Evolutionary conservation across 2,329 filamentous ascomycete species (phyloP).

Genomic region (Paramyrothecium sp.): DNA sequence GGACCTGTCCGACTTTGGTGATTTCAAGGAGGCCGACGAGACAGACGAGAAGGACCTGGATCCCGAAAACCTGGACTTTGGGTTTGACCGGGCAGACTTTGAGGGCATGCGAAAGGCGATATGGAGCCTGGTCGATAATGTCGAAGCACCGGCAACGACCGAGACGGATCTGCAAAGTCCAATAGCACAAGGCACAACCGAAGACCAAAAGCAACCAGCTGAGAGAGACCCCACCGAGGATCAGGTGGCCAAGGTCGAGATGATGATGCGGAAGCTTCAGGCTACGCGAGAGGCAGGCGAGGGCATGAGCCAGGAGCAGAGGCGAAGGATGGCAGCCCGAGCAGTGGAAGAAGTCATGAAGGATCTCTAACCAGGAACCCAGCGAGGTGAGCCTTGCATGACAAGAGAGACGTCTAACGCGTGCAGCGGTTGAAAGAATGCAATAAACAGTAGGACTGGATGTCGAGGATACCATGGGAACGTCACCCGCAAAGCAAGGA

Average conservation of each 20-base stretch:
- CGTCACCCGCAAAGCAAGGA: too few relatives aligned
- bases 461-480: too few relatives aligned
- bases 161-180: conserved; percentile 9
- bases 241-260: conserved; percentile 58
- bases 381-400: neutral
- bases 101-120: conserved; percentile 51
- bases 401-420: neutral
- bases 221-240: conserved; percentile 42
- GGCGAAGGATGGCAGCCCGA: conserved; percentile 57
- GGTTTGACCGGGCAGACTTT: conserved; percentile 52
- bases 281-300: conserved; percentile 59
- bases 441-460: too few relatives aligned
- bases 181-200: conserved; percentile 13
- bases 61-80: conserved; percentile 48
- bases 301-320: conserved; percentile 59
- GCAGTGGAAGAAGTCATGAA: conserved; percentile 66
- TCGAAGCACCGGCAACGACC: conserved; percentile 1
- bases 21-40: conserved; percentile 26
- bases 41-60: conserved; percentile 34
- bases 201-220: conserved; percentile 15
- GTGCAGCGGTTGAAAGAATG: neutral
- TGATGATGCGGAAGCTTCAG: conserved; percentile 64
- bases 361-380: conserved; percentile 37
- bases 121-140: conserved; percentile 36
- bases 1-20: conserved; percentile 25